Evolutionary conservation across 129 eudicot genomes (phyloP).

Genomic region (Saposhnikovia divaricata): DNA sequence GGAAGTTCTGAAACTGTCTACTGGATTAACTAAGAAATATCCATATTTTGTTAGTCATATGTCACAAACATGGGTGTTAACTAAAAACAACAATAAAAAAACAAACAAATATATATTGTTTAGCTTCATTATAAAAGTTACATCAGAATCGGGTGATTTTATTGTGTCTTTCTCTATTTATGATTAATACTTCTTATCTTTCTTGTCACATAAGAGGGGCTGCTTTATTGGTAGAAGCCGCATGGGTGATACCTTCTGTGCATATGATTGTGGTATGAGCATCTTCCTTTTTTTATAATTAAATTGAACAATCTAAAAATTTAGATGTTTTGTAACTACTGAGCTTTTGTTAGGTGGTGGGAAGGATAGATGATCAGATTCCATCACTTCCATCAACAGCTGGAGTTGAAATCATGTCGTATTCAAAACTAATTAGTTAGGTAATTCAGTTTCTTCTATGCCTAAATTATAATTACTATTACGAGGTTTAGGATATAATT

Average conservation of each 20-base stretch:
- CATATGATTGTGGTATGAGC: constrained; percentile 28
- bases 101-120: no score
- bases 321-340: background rate
- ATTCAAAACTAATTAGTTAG: constrained; percentile 56
- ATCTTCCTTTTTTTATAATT: background rate
- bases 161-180: no score
- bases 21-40: background rate
- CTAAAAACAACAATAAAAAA: no score
- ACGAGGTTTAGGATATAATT: no score
- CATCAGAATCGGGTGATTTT: no score
- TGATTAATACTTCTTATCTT: no score
- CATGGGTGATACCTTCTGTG: constrained; percentile 1
- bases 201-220: no score
- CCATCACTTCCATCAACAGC: constrained; percentile 66
- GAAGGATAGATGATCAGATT: constrained; percentile 64
- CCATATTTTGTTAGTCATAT: background rate
- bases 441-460: constrained; percentile 20
- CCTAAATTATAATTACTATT: no score
- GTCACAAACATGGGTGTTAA: no score
- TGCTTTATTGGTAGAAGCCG: no score
- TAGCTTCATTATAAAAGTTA: no score
- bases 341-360: constrained; percentile 56
- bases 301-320: background rate
- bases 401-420: constrained; percentile 58
- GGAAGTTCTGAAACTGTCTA: background rate